phyloP scores from a whole-genome alignment of 2,329 filamentous ascomycete species.

The Pseudopyricularia cyperi region DNA sequence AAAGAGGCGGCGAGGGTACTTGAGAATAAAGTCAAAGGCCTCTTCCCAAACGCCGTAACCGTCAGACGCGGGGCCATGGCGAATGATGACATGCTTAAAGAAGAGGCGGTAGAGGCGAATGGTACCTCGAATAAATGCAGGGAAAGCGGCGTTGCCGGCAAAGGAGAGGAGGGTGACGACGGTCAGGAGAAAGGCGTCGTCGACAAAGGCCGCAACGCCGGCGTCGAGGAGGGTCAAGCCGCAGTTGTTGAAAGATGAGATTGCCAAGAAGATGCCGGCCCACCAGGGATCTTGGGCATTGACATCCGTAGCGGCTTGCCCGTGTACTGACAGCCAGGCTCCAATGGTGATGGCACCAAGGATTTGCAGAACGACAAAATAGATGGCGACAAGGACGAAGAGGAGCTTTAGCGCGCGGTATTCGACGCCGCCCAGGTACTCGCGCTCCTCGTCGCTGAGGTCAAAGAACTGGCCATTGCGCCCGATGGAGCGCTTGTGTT shows the following conservation, averaged over 20 bases:
- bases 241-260: constrained; percentile 58
- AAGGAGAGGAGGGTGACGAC: constrained; percentile 45
- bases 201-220: constrained; percentile 50
- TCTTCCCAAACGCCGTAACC: constrained; percentile 27
- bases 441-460: constrained; percentile 37
- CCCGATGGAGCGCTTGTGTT: constrained; percentile 24
- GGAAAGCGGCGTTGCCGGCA: constrained; percentile 54
- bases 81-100: constrained; percentile 19
- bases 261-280: constrained; percentile 53
- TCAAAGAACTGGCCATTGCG: constrained; percentile 43
- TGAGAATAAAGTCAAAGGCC: constrained; percentile 39
- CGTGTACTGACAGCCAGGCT: constrained; percentile 45
- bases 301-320: constrained; percentile 28
- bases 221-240: constrained; percentile 55
- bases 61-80: constrained; percentile 15
- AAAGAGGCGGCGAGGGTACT: constrained; percentile 44
- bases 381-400: constrained; percentile 44
- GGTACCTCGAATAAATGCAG: constrained; percentile 47
- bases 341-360: constrained; percentile 44
- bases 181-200: constrained; percentile 34
- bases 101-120: constrained; percentile 38
- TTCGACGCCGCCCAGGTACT: constrained; percentile 48
- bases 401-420: constrained; percentile 51
- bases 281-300: constrained; percentile 56
- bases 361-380: constrained; percentile 46